These are phyloP conservation scores for Salvia rosmarinus DNA, from an alignment of 257 asterid genomes.

Conservation along the genomic window DNA sequence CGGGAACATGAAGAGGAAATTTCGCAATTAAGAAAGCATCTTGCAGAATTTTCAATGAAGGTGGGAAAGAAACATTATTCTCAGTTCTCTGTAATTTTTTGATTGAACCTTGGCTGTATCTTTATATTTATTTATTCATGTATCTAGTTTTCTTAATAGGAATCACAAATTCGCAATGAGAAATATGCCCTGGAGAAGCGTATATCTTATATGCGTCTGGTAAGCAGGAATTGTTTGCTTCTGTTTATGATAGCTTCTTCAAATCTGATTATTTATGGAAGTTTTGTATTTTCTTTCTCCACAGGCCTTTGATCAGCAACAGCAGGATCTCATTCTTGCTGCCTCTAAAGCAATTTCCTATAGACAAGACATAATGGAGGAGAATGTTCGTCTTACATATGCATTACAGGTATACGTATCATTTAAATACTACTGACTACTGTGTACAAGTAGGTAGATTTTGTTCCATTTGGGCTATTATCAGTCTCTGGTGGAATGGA, in stretches of 20 bases:
- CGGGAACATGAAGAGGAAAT: slow-evolving; percentile 91
- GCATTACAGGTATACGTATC: slow-evolving; percentile 75
- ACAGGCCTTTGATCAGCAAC: slow-evolving; percentile 98
- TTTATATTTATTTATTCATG: slow-evolving; percentile 28
- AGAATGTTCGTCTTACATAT: slow-evolving; percentile 93
- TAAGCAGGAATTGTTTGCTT: slow-evolving; percentile 43
- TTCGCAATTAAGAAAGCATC: slow-evolving; percentile 71
- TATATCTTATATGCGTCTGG: slow-evolving; percentile 95
- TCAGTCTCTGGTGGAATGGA: slow-evolving; percentile 16
- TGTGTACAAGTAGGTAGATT: slow-evolving; percentile 21
- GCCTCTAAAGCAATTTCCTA: slow-evolving; percentile 97
- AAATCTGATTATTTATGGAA: slow-evolving; percentile 33
- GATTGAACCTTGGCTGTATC: slow-evolving; percentile 19
- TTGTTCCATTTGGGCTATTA: slow-evolving; percentile 32
- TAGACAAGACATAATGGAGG: slow-evolving; percentile 96
- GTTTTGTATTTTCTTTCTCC: slow-evolving; percentile 30
- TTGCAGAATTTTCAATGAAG: slow-evolving; percentile 77
- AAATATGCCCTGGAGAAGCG: slow-evolving; percentile 90
- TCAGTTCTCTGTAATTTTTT: slow-evolving; percentile 17
- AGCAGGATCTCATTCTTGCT: slow-evolving; percentile 97
- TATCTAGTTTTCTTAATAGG: slow-evolving; percentile 50
- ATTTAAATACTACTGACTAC: not conserved
- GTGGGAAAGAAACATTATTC: slow-evolving; percentile 42
- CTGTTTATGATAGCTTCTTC: not conserved
- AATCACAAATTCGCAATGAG: slow-evolving; percentile 81